Evolutionary conservation across 148 eudicot genomes (phyloP).

Genomic region (Spergularia bocconei): DNA sequence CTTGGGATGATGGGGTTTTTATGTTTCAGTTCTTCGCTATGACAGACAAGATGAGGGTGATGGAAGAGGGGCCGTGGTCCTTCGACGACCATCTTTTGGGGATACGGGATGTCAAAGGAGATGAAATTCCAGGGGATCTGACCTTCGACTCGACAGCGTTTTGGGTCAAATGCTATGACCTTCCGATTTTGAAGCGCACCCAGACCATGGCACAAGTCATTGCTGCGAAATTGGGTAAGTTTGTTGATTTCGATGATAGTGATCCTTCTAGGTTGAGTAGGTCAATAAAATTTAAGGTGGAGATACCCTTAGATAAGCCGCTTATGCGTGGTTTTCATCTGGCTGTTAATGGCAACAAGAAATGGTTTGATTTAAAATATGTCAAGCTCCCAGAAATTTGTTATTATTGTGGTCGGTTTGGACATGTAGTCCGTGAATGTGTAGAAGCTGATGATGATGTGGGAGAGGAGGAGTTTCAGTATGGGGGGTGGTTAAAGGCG

Average conservation of each 20-base stretch:
- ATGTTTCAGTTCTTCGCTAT: neutral
- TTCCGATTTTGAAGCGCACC: neutral
- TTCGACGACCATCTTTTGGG: neutral
- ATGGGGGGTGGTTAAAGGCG: neutral
- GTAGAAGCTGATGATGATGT: too few species aligned
- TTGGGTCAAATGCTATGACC: neutral
- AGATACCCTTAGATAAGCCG: neutral
- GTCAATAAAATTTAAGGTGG: neutral
- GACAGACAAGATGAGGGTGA: neutral
- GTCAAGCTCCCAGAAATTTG: too few species aligned
- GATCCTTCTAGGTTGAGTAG: neutral
- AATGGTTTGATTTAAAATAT: too few species aligned
- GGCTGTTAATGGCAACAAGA: neutral
- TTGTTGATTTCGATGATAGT: neutral
- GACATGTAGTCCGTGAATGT: neutral
- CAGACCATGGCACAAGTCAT: neutral
- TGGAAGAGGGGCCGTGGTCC: neutral
- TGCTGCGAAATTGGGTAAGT: neutral
- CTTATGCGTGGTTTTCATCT: neutral
- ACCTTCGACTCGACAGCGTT: neutral
- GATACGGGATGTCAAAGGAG: neutral
- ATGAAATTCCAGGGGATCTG: neutral
- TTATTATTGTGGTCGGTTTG: too few species aligned
- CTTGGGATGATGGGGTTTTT: neutral
- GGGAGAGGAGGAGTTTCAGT: neutral